Conservation (phyloP, 2,329 filamentous ascomycete genomes). For the Trichoderma simmonsii region DNA sequence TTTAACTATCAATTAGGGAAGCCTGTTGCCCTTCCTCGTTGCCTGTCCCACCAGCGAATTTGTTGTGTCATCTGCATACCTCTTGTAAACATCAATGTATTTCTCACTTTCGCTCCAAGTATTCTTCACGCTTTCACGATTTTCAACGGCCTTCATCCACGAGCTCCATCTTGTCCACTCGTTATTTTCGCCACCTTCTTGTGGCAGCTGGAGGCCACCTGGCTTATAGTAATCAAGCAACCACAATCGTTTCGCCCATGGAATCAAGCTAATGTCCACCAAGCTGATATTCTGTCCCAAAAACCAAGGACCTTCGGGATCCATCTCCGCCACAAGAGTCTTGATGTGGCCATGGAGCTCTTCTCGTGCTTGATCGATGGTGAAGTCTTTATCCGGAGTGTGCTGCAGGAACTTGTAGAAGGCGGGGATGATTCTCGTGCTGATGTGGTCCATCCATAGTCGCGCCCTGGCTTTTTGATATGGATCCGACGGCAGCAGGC, state of each 20-base stretch:
- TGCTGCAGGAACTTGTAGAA: slow-evolving; percentile 64
- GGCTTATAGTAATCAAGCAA: slow-evolving; percentile 72
- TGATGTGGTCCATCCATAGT: slow-evolving; percentile 74
- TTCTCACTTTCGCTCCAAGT: slow-evolving; percentile 66
- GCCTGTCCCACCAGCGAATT: slow-evolving; percentile 60
- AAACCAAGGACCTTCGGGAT: slow-evolving; percentile 59
- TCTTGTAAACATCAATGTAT: slow-evolving; percentile 66
- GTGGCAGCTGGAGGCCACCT: slow-evolving; percentile 48
- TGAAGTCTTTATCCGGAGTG: slow-evolving; percentile 47
- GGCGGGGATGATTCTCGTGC: slow-evolving; percentile 61
- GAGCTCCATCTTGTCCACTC: slow-evolving; percentile 63
- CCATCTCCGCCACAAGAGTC: slow-evolving; percentile 61
- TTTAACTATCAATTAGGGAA: slow-evolving; percentile 30
- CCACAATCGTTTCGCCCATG: slow-evolving; percentile 70
- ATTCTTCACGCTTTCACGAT: slow-evolving; percentile 60
- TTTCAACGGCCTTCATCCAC: slow-evolving; percentile 60
- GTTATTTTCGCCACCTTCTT: slow-evolving; percentile 49
- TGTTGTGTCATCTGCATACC: slow-evolving; percentile 64
- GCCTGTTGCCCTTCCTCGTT: slow-evolving; percentile 57
- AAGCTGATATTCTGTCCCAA: slow-evolving; percentile 60
- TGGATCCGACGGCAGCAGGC: slow-evolving; percentile 56
- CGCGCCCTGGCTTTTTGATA: slow-evolving; percentile 64
- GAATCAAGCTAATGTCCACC: slow-evolving; percentile 68
- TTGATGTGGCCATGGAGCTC: slow-evolving; percentile 59
- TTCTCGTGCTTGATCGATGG: slow-evolving; percentile 50